These are phyloP conservation scores for Sugiyamaella xylanicola DNA, from an alignment of 1,139 yeast species.

Conservation along the genomic window DNA sequence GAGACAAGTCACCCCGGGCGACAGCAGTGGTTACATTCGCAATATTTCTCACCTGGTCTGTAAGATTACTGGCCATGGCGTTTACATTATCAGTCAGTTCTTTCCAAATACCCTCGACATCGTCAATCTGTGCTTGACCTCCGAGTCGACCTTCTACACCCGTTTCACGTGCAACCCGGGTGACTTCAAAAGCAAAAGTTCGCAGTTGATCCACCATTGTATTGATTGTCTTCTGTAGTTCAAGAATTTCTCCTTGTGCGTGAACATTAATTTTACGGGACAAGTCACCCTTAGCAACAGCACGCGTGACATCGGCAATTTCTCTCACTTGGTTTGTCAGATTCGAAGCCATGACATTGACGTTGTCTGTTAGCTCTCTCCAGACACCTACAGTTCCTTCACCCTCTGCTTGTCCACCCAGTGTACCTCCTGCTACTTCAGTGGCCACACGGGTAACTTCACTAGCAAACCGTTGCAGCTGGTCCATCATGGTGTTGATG, in stretches of 20 bases:
- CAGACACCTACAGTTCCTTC: constrained; percentile 85
- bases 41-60: constrained; percentile 85
- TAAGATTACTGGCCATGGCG: constrained; percentile 86
- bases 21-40: constrained; percentile 92
- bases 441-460: constrained; percentile 87
- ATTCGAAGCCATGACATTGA: constrained; percentile 84
- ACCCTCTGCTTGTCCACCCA: constrained; percentile 86
- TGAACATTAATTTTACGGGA: constrained; percentile 77
- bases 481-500: constrained; percentile 87
- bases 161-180: constrained; percentile 85
- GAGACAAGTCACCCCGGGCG: constrained; percentile 84
- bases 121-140: constrained; percentile 82
- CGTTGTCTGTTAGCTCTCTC: constrained; percentile 81
- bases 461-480: constrained; percentile 75
- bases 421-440: constrained; percentile 84
- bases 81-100: constrained; percentile 86
- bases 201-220: constrained; percentile 88
- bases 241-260: constrained; percentile 82
- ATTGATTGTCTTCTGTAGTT: constrained; percentile 75
- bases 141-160: constrained; percentile 88
- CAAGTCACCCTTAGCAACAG: constrained; percentile 79
- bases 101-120: constrained; percentile 88
- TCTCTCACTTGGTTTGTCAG: constrained; percentile 83
- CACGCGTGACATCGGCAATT: constrained; percentile 85
- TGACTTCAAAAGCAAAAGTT: constrained; percentile 85